phyloP scores from a whole-genome alignment of 2,329 filamentous ascomycete genomes.

The Aspergillus candidus region DNA sequence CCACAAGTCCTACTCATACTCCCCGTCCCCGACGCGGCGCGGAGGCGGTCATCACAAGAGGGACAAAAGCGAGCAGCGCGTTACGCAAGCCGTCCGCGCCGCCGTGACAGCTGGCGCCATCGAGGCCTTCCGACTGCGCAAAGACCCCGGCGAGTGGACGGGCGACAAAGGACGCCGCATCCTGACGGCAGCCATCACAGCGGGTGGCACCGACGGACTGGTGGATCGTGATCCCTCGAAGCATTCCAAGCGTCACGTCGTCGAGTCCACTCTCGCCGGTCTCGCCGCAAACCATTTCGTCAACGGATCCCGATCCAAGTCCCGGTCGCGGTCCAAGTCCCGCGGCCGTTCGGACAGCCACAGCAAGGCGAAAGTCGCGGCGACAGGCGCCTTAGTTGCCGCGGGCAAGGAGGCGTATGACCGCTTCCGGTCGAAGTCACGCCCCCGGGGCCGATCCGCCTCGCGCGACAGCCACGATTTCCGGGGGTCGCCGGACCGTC shows the following conservation, averaged over 20 bases:
- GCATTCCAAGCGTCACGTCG: constrained; percentile 70
- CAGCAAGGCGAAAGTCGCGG: constrained; percentile 38
- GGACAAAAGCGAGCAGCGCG: constrained; percentile 52
- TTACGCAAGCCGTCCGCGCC: constrained; percentile 84
- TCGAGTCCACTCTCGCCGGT: constrained; percentile 83
- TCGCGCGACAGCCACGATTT: constrained; percentile 47
- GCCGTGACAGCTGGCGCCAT: constrained; percentile 84
- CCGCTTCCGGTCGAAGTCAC: constrained; percentile 39
- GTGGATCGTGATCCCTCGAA: constrained; percentile 63
- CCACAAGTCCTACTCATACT: constrained; percentile 44
- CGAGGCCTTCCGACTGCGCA: constrained; percentile 85
- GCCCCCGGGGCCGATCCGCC: constrained; percentile 37
- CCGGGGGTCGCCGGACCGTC: constrained; percentile 42
- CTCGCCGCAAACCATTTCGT: constrained; percentile 78
- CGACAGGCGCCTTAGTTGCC: constrained; percentile 41
- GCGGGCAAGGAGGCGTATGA: constrained; percentile 44
- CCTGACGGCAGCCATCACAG: constrained; percentile 76
- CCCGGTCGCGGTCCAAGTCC: constrained; percentile 56
- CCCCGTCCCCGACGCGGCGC: constrained; percentile 47
- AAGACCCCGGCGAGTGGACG: constrained; percentile 81
- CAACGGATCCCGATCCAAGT: constrained; percentile 71
- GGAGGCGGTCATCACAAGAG: constrained; percentile 44
- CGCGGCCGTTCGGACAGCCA: constrained; percentile 38
- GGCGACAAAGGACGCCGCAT: constrained; percentile 89
- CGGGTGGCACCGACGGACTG: constrained; percentile 77